A percentile compares a stretch with the other conserved stretches of the same genome.
These are phyloP conservation scores for Tinospora cordifolia DNA, from an alignment of 164 flowering plant species.

Conservation along the genomic window DNA sequence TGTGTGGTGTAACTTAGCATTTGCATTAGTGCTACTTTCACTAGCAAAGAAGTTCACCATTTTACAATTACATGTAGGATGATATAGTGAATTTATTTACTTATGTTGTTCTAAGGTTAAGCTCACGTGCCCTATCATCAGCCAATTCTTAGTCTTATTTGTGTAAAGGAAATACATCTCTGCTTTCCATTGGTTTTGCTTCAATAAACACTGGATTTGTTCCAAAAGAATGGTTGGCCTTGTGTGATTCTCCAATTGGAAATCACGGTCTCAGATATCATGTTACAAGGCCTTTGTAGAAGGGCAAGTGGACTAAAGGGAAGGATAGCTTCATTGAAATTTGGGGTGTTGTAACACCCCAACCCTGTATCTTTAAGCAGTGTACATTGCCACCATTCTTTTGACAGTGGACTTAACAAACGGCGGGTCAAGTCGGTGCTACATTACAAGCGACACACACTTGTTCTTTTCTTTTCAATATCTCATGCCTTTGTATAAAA, in stretches of 20 bases:
- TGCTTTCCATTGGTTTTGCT: constrained; percentile 31
- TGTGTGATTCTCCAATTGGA: constrained; percentile 42
- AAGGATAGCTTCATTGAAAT: constrained; percentile 88
- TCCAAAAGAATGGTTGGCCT: constrained; percentile 36
- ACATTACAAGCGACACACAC: too few relatives aligned
- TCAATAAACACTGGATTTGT: constrained; percentile 27
- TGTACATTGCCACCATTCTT: too few relatives aligned
- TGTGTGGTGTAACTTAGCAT: background rate
- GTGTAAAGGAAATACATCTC: constrained; percentile 51
- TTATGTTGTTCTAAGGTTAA: constrained; percentile 71
- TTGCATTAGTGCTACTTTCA: background rate
- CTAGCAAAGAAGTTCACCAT: constrained; percentile 10
- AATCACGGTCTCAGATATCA: constrained; percentile 32
- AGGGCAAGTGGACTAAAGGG: constrained; percentile 72
- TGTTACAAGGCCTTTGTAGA: constrained; percentile 65
- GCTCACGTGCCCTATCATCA: constrained; percentile 61
- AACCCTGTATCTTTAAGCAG: too few relatives aligned
- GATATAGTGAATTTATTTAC: constrained; percentile 74
- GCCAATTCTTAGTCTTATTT: constrained; percentile 77
- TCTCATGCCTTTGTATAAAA: too few relatives aligned
- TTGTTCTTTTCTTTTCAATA: too few relatives aligned
- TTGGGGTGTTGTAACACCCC: constrained; percentile 68
- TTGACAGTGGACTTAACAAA: too few relatives aligned
- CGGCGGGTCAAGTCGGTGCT: too few relatives aligned
- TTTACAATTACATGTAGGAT: constrained; percentile 42